A percentile compares a stretch with the other conserved stretches of the same genome.
Evolutionary conservation across 2,329 filamentous ascomycete species (phyloP).

Genomic region (Exophiala oligosperma): DNA sequence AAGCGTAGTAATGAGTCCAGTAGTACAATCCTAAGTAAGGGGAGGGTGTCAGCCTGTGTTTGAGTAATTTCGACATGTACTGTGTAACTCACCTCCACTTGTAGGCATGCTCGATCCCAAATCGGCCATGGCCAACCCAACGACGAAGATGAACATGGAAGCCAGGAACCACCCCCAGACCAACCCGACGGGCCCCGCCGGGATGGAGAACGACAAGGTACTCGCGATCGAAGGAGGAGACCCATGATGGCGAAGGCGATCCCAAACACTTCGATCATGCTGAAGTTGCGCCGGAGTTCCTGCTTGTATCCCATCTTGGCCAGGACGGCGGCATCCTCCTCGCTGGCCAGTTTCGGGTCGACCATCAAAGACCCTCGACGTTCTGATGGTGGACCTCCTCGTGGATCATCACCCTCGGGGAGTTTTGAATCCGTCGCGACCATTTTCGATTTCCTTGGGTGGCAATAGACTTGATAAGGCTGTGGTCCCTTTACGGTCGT

Average conservation of each 20-base stretch:
- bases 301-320: slow-evolving; percentile 53
- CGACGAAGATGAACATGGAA: slow-evolving; percentile 58
- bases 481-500: background rate
- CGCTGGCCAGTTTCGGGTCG: slow-evolving; percentile 26
- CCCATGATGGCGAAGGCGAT: slow-evolving; percentile 63
- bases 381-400: background rate
- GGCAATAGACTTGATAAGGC: too few relatives aligned
- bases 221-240: slow-evolving; percentile 60
- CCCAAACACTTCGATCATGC: slow-evolving; percentile 63
- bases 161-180: slow-evolving; percentile 64
- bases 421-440: background rate
- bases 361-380: slow-evolving; percentile 22
- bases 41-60: too few relatives aligned
- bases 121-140: slow-evolving; percentile 59
- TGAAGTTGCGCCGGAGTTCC: slow-evolving; percentile 62
- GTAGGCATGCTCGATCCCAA: slow-evolving; percentile 57
- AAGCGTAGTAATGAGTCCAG: slow-evolving; percentile 61
- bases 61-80: too few relatives aligned
- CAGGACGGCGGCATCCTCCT: slow-evolving; percentile 43
- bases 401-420: background rate
- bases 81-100: slow-evolving; percentile 42
- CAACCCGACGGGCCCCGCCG: slow-evolving; percentile 61
- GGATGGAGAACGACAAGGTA: slow-evolving; percentile 59
- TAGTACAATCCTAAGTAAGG: slow-evolving; percentile 49
- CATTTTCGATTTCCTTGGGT: background rate